Conservation (phyloP, 495 filamentous ascomycete genomes). For the Aspergillus avenaceus region DNA sequence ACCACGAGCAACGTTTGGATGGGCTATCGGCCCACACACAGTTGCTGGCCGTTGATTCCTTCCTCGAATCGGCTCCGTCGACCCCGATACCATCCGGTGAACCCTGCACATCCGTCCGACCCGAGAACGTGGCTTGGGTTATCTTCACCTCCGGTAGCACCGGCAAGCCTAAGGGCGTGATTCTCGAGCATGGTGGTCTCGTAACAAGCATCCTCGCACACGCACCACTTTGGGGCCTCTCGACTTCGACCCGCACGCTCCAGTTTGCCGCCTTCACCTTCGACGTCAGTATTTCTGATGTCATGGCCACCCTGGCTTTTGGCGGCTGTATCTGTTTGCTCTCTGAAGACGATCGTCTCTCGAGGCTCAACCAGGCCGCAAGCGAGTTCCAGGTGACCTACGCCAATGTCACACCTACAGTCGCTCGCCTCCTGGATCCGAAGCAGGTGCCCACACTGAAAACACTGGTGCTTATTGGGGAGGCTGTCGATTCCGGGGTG, state of each 20-base stretch:
- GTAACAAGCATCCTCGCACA: conserved; percentile 10
- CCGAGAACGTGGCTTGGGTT: no score
- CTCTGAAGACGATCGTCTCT: conserved; percentile 11
- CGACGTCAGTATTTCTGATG: conserved; percentile 33
- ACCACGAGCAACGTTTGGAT: not conserved
- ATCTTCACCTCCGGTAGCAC: conserved; percentile 33
- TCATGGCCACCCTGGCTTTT: conserved; percentile 28
- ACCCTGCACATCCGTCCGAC: no score
- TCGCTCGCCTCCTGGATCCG: conserved; percentile 27
- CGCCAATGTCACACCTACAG: conserved; percentile 31
- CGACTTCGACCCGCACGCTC: conserved; percentile 16
- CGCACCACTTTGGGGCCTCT: not conserved
- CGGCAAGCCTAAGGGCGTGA: conserved; percentile 37
- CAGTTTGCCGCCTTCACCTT: conserved; percentile 39
- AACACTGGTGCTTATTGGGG: conserved; percentile 31
- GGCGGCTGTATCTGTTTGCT: conserved; percentile 38
- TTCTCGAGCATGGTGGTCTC: conserved; percentile 34
- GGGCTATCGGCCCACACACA: no score
- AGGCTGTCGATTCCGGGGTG: conserved; percentile 33
- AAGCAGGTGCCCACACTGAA: conserved; percentile 24
- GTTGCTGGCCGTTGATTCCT: no score
- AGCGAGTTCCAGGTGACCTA: conserved; percentile 15
- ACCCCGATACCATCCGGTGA: no score
- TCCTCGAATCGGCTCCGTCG: no score
- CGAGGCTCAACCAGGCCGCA: conserved; percentile 13